A percentile compares a stretch with the other conserved stretches of the same genome.
Evolutionary conservation across 2,329 filamentous ascomycete genomes (phyloP).

Genomic region (Colletotrichum melonis): DNA sequence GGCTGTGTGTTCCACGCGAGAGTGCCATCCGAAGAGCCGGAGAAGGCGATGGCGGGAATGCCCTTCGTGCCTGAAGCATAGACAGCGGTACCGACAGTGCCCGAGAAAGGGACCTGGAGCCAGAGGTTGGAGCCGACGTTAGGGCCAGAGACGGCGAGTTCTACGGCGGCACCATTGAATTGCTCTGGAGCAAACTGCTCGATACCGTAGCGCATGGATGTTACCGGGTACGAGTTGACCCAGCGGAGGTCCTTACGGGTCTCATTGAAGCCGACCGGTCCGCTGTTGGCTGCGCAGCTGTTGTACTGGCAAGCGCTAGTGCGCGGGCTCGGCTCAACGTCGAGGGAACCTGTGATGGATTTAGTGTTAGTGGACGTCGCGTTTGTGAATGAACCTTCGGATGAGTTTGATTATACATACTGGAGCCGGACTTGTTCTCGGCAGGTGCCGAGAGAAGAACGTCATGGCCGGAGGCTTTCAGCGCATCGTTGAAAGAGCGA

Average conservation of each 20-base stretch:
- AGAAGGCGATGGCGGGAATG: constrained; percentile 77
- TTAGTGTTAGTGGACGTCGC: constrained; percentile 70
- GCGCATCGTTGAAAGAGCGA: constrained; percentile 66
- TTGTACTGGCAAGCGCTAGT: constrained; percentile 67
- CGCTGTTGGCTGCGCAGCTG: constrained; percentile 68
- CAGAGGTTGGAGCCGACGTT: constrained; percentile 71
- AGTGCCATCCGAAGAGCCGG: constrained; percentile 61
- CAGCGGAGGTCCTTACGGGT: constrained; percentile 72
- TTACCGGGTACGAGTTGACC: constrained; percentile 78
- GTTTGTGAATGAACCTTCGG: background rate
- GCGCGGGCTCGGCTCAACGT: constrained; percentile 57
- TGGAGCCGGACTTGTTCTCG: constrained; percentile 69
- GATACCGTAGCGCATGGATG: constrained; percentile 72
- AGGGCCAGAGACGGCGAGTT: constrained; percentile 74
- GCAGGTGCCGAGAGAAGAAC: constrained; percentile 73
- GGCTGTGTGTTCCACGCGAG: constrained; percentile 67
- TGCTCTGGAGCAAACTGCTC: constrained; percentile 63
- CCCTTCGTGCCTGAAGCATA: constrained; percentile 65
- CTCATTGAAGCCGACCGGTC: constrained; percentile 66
- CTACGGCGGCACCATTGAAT: constrained; percentile 64
- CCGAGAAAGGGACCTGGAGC: constrained; percentile 67
- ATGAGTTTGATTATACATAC: background rate
- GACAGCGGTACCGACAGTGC: constrained; percentile 74
- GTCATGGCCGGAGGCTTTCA: constrained; percentile 67
- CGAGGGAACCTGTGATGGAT: constrained; percentile 58